Percentiles rank a stretch among this genome's conserved stretches.
phyloP scores from a whole-genome alignment of 140 eudicot species.

The Bidens hawaiensis region DNA sequence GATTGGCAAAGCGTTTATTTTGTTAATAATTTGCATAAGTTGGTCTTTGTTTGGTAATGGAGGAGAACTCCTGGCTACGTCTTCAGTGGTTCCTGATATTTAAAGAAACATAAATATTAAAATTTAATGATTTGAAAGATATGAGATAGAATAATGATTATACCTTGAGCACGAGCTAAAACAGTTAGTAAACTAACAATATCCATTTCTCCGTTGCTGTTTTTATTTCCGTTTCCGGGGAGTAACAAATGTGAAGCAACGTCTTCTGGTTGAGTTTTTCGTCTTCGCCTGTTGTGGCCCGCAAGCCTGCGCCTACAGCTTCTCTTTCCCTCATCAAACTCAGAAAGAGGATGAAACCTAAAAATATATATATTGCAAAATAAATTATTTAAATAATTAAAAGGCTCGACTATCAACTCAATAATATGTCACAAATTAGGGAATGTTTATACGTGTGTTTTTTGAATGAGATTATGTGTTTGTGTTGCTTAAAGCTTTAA shows the following conservation, averaged over 20 bases:
- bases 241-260: conserved; percentile 46
- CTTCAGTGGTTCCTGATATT: conserved; percentile 53
- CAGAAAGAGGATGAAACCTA: conserved; percentile 95
- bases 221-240: conserved; percentile 45
- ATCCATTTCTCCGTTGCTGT: conserved; percentile 49
- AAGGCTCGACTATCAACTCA: neutral
- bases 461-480: neutral
- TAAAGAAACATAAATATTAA: neutral
- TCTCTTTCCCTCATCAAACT: conserved; percentile 95
- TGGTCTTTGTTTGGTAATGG: conserved; percentile 62
- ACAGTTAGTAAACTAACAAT: conserved; percentile 68
- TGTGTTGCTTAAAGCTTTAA: neutral
- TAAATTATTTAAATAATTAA: neutral
- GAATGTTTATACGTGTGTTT: neutral
- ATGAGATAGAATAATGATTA: neutral
- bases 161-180: conserved; percentile 83
- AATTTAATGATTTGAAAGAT: neutral
- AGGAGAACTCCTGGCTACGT: conserved; percentile 29
- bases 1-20: conserved; percentile 66
- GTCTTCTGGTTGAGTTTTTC: conserved; percentile 91
- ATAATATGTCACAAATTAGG: neutral
- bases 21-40: conserved; percentile 71
- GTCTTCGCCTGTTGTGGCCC: conserved; percentile 86
- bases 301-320: conserved; percentile 99
- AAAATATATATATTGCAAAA: neutral